Evolutionary conservation across 768 basidiomycete genomes (phyloP).

Genomic region (Omphalotus guepiniiformis): DNA sequence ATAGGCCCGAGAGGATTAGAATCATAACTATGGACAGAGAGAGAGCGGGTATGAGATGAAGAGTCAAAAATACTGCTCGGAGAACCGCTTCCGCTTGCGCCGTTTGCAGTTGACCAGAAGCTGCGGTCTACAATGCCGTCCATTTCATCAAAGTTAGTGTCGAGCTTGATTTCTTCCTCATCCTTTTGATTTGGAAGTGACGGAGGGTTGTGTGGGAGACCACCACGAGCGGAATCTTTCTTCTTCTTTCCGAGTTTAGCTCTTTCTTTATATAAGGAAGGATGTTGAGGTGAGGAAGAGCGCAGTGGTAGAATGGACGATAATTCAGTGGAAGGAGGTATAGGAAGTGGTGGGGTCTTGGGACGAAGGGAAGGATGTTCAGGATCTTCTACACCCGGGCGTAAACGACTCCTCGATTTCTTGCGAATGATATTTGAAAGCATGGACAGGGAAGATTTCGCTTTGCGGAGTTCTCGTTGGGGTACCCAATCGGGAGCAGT

Average conservation of each 20-base stretch:
- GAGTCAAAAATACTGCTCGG: conserved; percentile 41
- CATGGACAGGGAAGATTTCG: conserved; percentile 40
- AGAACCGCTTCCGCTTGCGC: conserved; percentile 24
- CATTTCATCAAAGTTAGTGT: conserved; percentile 71
- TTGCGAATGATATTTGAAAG: conserved; percentile 38
- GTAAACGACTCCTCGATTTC: conserved; percentile 36
- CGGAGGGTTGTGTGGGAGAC: conserved; percentile 27
- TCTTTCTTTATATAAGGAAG: conserved; percentile 13
- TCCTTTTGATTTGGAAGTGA: conserved; percentile 27
- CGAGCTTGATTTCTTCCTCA: conserved; percentile 43
- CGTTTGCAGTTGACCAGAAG: conserved; percentile 18
- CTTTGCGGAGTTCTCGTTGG: conserved; percentile 13
- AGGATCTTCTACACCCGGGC: conserved; percentile 27
- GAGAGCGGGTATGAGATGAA: conserved; percentile 26
- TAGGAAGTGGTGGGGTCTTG: conserved; percentile 29
- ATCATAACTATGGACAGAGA: conserved; percentile 26
- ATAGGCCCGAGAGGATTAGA: conserved; percentile 16
- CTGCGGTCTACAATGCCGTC: conserved; percentile 72
- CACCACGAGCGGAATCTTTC: conserved; percentile 24
- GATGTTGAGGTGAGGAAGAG: conserved; percentile 11
- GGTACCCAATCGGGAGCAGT: conserved; percentile 4
- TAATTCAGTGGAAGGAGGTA: too few species aligned
- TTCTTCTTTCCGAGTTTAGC: conserved; percentile 21
- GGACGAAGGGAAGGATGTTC: conserved; percentile 35
- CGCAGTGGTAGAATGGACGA: conserved; percentile 19